phyloP scores from a whole-genome alignment of 2,329 filamentous ascomycete genomes.

The Cephalotrichum gorgonifer region DNA sequence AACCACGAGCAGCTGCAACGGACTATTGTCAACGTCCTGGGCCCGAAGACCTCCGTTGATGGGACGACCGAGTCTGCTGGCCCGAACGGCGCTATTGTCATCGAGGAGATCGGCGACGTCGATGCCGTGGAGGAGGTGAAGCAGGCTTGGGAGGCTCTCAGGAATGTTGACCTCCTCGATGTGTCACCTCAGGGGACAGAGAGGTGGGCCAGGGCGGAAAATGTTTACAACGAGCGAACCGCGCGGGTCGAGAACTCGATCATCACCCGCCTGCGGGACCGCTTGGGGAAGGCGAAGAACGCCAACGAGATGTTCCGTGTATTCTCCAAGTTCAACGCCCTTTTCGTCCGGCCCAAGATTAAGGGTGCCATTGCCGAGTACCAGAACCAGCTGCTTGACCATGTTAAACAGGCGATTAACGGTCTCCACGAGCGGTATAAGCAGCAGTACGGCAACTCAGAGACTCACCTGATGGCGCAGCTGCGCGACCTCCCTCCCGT shows the following conservation, averaged over 20 bases:
- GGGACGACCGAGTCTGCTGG: slow-evolving; percentile 36
- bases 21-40: slow-evolving; percentile 94
- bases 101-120: slow-evolving; percentile 93
- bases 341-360: slow-evolving; percentile 98
- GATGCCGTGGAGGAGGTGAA: slow-evolving; percentile 95
- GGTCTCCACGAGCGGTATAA: slow-evolving; percentile 95
- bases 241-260: slow-evolving; percentile 98
- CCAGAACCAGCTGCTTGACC: slow-evolving; percentile 94
- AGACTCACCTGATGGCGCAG: slow-evolving; percentile 96
- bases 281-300: slow-evolving; percentile 88
- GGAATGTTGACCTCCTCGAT: slow-evolving; percentile 91
- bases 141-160: slow-evolving; percentile 86
- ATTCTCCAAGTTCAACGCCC: slow-evolving; percentile 98
- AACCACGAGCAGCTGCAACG: slow-evolving; percentile 96
- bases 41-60: slow-evolving; percentile 54
- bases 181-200: slow-evolving; percentile 83
- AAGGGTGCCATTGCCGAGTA: slow-evolving; percentile 96
- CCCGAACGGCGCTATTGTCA: slow-evolving; percentile 54
- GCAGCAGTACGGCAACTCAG: slow-evolving; percentile 95
- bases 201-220: slow-evolving; percentile 87
- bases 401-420: slow-evolving; percentile 92
- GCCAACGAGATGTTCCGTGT: slow-evolving; percentile 99
- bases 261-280: slow-evolving; percentile 85
- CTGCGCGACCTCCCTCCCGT: slow-evolving; percentile 91
- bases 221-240: slow-evolving; percentile 93